A percentile compares a stretch with the other conserved stretches of the same genome.
phyloP scores from a whole-genome alignment of 495 filamentous ascomycete genomes.

The Hypoxylon fragiforme region DNA sequence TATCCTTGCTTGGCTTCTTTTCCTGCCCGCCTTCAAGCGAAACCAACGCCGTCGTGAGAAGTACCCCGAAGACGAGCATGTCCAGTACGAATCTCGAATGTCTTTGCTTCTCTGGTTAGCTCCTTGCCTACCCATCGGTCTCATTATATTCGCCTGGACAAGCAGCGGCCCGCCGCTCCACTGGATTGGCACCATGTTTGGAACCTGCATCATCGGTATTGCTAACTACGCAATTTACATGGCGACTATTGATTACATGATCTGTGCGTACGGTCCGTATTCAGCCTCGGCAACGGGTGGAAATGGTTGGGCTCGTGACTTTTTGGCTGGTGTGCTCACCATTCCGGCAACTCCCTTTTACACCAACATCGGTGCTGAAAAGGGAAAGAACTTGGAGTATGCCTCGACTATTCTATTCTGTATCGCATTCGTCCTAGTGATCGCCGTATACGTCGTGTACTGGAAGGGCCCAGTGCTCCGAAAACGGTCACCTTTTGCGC shows the following conservation, averaged over 20 bases:
- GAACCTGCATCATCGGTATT: slow-evolving; percentile 64
- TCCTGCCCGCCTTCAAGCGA: slow-evolving; percentile 63
- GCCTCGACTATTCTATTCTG: slow-evolving; percentile 73
- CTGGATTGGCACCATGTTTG: slow-evolving; percentile 65
- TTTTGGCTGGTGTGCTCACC: slow-evolving; percentile 79
- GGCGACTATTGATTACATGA: slow-evolving; percentile 86
- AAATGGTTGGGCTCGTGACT: slow-evolving; percentile 72
- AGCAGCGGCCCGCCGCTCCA: slow-evolving; percentile 63
- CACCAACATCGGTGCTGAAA: slow-evolving; percentile 58
- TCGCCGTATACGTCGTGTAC: slow-evolving; percentile 77
- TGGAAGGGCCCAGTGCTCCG: slow-evolving; percentile 71
- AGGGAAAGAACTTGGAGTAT: slow-evolving; percentile 62
- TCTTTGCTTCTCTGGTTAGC: slow-evolving; percentile 64
- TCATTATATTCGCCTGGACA: slow-evolving; percentile 72
- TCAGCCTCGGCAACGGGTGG: slow-evolving; percentile 78
- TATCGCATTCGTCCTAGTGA: slow-evolving; percentile 70
- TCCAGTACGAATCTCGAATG: slow-evolving; percentile 61
- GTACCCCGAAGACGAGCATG: slow-evolving; percentile 60
- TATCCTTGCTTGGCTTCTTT: slow-evolving; percentile 63
- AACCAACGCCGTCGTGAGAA: slow-evolving; percentile 56
- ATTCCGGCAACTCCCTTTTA: slow-evolving; percentile 75
- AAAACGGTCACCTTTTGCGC: slow-evolving; percentile 72
- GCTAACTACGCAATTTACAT: slow-evolving; percentile 76
- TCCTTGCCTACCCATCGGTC: slow-evolving; percentile 66
- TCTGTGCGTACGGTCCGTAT: slow-evolving; percentile 77